Conservation (phyloP, 2,329 filamentous ascomycete species). For the Verruconis gallopava region DNA sequence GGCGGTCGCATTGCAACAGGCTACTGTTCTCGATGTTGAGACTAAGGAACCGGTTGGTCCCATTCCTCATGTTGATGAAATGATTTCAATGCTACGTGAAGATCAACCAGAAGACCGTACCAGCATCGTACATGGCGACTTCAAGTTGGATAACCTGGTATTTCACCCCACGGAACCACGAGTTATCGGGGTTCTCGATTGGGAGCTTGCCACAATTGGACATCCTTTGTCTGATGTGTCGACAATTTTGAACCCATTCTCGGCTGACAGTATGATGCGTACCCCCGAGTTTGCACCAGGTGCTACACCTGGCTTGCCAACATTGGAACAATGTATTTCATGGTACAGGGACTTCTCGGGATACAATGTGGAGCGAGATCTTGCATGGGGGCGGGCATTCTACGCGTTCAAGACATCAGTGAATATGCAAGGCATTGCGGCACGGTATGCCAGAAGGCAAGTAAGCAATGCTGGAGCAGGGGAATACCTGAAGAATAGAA, state of each 20-base stretch:
- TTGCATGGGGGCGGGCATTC: constrained; percentile 48
- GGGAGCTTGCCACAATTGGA: constrained; percentile 6
- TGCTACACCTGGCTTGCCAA: constrained; percentile 42
- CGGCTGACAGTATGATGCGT: constrained; percentile 21
- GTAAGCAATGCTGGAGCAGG: constrained; percentile 70
- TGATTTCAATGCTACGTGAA: constrained; percentile 1
- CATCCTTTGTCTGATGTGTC: constrained; percentile 5
- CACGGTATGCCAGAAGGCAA: constrained; percentile 65
- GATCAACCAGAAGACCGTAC: constrained; percentile 13
- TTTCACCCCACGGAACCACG: constrained; percentile 7
- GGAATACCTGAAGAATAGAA: constrained; percentile 36
- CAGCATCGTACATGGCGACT: constrained; percentile 10
- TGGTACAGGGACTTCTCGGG: constrained; percentile 55
- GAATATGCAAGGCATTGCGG: constrained; percentile 75
- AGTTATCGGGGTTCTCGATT: constrained; percentile 6
- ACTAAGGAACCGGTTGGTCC: constrained; percentile 11
- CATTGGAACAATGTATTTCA: constrained; percentile 25
- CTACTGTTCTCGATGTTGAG: constrained; percentile 1
- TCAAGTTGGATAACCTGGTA: constrained; percentile 6
- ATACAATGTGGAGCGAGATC: constrained; percentile 48
- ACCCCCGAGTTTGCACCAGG: constrained; percentile 47
- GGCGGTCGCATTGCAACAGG: constrained; percentile 2
- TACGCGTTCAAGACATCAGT: constrained; percentile 41
- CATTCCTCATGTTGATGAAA: constrained; percentile 3
- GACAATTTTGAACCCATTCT: constrained; percentile 55